Evolutionary conservation across 208 protist genomes (phyloP), one percentile per base, ranked within the genome.

Genomic region (Zelonia costaricensis): DNA sequence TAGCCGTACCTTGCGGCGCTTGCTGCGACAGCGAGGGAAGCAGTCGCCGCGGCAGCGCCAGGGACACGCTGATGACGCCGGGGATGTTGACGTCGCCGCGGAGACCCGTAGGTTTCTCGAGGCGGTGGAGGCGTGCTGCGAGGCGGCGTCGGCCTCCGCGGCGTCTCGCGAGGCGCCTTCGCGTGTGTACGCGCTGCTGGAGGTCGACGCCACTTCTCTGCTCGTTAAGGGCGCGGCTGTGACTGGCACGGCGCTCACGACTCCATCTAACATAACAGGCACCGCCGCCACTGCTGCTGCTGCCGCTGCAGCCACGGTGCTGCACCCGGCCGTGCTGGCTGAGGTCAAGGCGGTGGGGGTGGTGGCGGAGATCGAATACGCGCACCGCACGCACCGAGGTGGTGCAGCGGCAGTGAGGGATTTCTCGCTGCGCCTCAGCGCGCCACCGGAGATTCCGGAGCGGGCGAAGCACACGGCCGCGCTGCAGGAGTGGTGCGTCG

Each of bases 331-430:
- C 7, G 62, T 92, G 0, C 38, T 23, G 20, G 48, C 22, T 10
- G 85, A 92, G 76, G 43, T 92, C 13, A 22, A 54, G 3, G 60
- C 67, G 5, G 59, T 84, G 27, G 49, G 74, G 10, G 46, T 86
- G 9, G 68, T 88, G 30, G 81, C 64, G 25, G 36, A 63, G 55
- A 22, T 70, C 1, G 64, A 57, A 22, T 70, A 46, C 47, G 3
- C 35, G 12, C 20, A 31, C 4, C 31, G 54, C 13, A 6, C 35
- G 40, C 7, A 33, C 16, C 23, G n/a, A n/a, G n/a, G n/a, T n/a
- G n/a, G n/a, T 30, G 13, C 58, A 36, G 27, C 16, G 23, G 60
- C 43, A 22, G 47, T 16, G 15, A 72, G 42, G 40, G 48, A 62
- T 44, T 76, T 75, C 42, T 46, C 57, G 4, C 16, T 79, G 63